A percentile compares a stretch with the other conserved stretches of the same genome.
phyloP scores from a whole-genome alignment of 208 protist genomes.

The Endotrypanum monterogeii region DNA sequence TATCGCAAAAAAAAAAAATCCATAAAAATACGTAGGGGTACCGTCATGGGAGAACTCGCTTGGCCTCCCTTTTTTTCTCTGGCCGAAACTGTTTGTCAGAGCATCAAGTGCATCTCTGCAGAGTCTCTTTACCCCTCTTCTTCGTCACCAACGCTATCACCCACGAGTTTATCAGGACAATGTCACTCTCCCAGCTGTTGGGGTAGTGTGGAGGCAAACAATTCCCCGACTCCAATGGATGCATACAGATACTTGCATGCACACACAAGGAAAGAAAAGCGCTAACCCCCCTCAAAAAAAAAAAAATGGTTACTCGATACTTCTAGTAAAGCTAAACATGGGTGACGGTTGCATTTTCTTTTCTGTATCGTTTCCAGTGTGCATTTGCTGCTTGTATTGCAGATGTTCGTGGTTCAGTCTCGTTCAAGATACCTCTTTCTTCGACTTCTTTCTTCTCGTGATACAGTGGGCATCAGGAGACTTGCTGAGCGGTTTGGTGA shows the following conservation, averaged over 20 bases:
- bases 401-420: too few relatives aligned
- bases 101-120: not conserved
- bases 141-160: too few relatives aligned
- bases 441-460: not conserved
- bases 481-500: not conserved
- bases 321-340: not conserved
- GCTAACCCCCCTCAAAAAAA: not conserved
- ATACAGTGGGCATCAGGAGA: not conserved
- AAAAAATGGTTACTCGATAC: not conserved
- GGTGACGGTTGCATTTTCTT: not conserved
- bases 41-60: not conserved
- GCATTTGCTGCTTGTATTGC: too few relatives aligned
- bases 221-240: not conserved
- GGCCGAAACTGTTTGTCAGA: not conserved
- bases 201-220: not conserved
- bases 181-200: not conserved
- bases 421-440: too few relatives aligned
- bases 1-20: not conserved
- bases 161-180: not conserved
- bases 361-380: too few relatives aligned
- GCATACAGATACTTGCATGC: not conserved
- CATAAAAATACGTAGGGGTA: not conserved
- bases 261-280: not conserved
- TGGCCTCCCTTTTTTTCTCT: not conserved
- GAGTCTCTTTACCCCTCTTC: not conserved